These are phyloP conservation scores for Rutstroemia sp. DNA, from an alignment of 2,329 filamentous ascomycete species.

Conservation along the genomic window DNA sequence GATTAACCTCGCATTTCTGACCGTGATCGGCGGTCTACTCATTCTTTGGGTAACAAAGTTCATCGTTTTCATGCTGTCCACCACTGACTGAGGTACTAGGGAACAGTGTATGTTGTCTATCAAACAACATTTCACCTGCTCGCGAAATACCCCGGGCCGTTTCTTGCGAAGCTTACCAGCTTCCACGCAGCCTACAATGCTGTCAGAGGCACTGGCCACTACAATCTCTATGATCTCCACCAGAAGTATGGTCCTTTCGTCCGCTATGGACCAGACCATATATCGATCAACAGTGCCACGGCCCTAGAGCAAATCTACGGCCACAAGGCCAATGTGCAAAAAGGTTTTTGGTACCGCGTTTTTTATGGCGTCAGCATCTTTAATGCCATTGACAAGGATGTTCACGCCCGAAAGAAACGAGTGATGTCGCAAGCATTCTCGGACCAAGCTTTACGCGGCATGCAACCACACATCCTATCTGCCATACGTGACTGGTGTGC, in stretches of 20 bases:
- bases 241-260: conserved; percentile 62
- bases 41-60: too few relatives aligned
- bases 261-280: conserved; percentile 33
- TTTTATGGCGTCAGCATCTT: not conserved
- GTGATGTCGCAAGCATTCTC: not conserved
- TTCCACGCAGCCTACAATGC: conserved; percentile 65
- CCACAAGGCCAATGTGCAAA: not conserved
- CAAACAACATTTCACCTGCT: conserved; percentile 58
- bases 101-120: conserved; percentile 34
- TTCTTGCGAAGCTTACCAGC: conserved; percentile 55
- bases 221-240: conserved; percentile 66
- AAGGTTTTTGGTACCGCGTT: not conserved
- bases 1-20: too few relatives aligned
- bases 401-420: not conserved
- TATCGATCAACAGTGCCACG: not conserved
- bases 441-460: not conserved
- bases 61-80: too few relatives aligned
- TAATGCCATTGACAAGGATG: not conserved
- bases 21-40: too few relatives aligned
- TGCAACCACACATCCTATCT: not conserved
- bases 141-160: conserved; percentile 58
- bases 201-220: conserved; percentile 66
- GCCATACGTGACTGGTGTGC: not conserved
- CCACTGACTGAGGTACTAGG: too few relatives aligned
- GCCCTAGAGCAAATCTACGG: not conserved